Conservation (phyloP, 192 early-diverging fungal species). For the Backusella circina region DNA sequence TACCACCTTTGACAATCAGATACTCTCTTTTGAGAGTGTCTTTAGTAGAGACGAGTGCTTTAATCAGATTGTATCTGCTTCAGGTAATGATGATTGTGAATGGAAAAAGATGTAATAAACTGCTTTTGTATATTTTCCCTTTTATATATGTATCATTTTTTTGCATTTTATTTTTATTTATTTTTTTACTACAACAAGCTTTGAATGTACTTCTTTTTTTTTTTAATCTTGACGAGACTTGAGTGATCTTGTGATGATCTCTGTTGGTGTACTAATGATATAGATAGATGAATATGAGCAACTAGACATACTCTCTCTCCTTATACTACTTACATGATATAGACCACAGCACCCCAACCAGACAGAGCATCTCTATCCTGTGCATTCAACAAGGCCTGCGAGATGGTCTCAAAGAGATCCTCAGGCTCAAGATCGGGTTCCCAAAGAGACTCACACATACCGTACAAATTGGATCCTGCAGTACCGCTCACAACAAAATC, state of each 20-base stretch:
- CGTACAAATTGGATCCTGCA: slow-evolving; percentile 81
- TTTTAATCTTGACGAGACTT: slow-evolving; percentile 62
- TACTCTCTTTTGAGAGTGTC: slow-evolving; percentile 25
- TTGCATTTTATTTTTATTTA: too few species aligned
- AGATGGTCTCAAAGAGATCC: slow-evolving; percentile 96
- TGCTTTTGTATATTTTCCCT: background rate
- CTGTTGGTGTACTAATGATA: slow-evolving; percentile 67
- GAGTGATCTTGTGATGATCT: slow-evolving; percentile 84
- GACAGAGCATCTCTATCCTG: slow-evolving; percentile 91
- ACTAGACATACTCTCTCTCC: too few species aligned
- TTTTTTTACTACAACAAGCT: background rate
- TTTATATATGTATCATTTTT: background rate
- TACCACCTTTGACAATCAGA: slow-evolving; percentile 5
- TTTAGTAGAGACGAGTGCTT: slow-evolving; percentile 29
- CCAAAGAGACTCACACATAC: slow-evolving; percentile 97
- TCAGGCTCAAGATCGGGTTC: slow-evolving; percentile 97
- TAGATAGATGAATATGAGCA: too few species aligned
- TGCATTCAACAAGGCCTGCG: slow-evolving; percentile 90
- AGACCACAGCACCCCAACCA: slow-evolving; percentile 97
- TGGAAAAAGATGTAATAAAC: slow-evolving; percentile 13
- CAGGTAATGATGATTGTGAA: slow-evolving; percentile 13
- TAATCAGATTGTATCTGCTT: slow-evolving; percentile 16
- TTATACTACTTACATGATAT: slow-evolving; percentile 85
- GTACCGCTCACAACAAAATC: slow-evolving; percentile 97
- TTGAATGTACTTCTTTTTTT: background rate